Evolutionary conservation across 805 yeast genomes (phyloP).

Genomic region (Komagataella ulmi): DNA sequence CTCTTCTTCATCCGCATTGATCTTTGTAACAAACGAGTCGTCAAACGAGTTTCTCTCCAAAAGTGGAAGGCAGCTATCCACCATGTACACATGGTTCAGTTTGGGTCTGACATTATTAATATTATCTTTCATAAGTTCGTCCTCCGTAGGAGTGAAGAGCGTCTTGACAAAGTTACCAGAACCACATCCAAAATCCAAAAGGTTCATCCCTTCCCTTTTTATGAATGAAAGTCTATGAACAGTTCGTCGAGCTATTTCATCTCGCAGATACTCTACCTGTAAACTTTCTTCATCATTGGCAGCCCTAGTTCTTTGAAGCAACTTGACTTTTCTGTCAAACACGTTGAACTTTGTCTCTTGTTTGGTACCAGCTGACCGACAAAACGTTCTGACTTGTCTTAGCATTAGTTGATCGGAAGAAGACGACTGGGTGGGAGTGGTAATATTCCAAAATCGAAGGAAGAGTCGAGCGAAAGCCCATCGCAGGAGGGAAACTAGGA

Average conservation of each 20-base stretch:
- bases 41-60: constrained; percentile 39
- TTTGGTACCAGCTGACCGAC: not conserved
- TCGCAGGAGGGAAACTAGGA: not conserved
- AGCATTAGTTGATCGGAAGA: not conserved
- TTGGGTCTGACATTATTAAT: constrained; percentile 36
- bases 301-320: constrained; percentile 43
- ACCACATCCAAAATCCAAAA: constrained; percentile 64
- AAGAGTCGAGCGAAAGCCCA: not conserved
- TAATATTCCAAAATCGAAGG: not conserved
- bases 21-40: constrained; percentile 30
- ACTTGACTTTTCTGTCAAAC: constrained; percentile 52
- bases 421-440: not conserved
- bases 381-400: not conserved
- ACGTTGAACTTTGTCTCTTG: constrained; percentile 18
- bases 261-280: constrained; percentile 57
- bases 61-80: constrained; percentile 45
- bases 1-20: constrained; percentile 57
- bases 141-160: constrained; percentile 19
- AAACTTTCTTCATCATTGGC: constrained; percentile 30
- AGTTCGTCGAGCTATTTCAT: constrained; percentile 61
- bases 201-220: constrained; percentile 43
- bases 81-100: constrained; percentile 44
- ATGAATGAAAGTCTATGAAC: constrained; percentile 67
- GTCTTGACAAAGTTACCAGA: constrained; percentile 39
- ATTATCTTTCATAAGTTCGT: constrained; percentile 34